phyloP scores from a whole-genome alignment of 2,329 filamentous ascomycete species.

The Curvularia lunata region DNA sequence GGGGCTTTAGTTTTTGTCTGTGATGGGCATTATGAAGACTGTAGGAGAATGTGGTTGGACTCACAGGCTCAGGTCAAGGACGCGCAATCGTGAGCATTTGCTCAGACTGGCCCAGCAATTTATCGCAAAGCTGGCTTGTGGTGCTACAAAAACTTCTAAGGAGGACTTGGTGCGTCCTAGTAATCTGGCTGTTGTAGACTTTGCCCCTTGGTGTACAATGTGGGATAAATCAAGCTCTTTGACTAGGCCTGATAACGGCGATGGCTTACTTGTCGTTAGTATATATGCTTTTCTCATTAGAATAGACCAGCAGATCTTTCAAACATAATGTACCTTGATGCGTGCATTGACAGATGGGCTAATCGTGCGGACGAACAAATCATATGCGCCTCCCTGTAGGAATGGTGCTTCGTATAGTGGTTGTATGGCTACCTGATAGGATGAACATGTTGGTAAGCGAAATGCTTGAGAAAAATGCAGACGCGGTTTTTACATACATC shows the following conservation, averaged over 20 bases:
- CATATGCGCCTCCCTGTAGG: constrained; percentile 60
- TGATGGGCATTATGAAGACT: too few relatives aligned
- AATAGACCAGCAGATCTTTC: too few relatives aligned
- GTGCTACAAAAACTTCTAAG: constrained; percentile 63
- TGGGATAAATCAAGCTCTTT: constrained; percentile 59
- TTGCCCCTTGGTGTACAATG: constrained; percentile 66
- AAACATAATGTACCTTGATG: constrained; percentile 38
- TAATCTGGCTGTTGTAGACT: constrained; percentile 63
- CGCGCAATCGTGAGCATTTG: constrained; percentile 59
- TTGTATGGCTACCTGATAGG: constrained; percentile 47
- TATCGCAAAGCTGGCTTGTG: constrained; percentile 63
- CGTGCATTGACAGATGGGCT: constrained; percentile 60
- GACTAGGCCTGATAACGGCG: constrained; percentile 58
- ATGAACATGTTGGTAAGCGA: background rate
- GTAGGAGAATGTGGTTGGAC: background rate
- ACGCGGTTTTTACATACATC: constrained; percentile 39
- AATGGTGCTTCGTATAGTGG: constrained; percentile 61
- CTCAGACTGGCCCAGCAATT: constrained; percentile 64
- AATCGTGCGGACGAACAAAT: constrained; percentile 61
- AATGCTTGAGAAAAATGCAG: background rate
- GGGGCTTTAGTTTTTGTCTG: background rate
- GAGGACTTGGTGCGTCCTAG: constrained; percentile 60
- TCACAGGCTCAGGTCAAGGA: constrained; percentile 59
- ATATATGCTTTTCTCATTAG: background rate
- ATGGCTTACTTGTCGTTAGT: constrained; percentile 42